Evolutionary conservation across 2,329 filamentous ascomycete genomes (phyloP).

Genomic region (Byssoonygena ceratinophila): DNA sequence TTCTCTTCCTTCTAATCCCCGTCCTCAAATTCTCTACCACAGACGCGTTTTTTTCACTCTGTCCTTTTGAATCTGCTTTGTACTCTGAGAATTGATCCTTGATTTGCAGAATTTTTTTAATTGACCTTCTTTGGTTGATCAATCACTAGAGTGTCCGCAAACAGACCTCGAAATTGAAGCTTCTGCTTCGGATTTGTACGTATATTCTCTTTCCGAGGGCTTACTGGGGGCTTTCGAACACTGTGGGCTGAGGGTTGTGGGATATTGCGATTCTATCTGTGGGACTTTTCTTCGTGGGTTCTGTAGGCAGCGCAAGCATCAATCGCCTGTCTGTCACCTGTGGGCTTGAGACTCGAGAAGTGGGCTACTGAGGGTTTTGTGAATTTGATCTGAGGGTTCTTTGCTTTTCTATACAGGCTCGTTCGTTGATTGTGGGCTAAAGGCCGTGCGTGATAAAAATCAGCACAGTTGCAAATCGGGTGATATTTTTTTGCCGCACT

Average conservation of each 20-base stretch:
- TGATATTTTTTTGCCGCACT: conserved; percentile 7
- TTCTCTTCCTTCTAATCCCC: conserved; percentile 20
- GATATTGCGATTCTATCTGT: conserved; percentile 33
- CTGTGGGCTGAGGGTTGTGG: conserved; percentile 36
- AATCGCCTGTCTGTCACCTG: conserved; percentile 33
- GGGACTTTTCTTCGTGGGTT: conserved; percentile 36
- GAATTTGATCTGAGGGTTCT: conserved; percentile 12
- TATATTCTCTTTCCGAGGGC: conserved; percentile 8
- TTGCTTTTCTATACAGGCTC: conserved; percentile 7
- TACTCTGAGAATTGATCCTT: neutral
- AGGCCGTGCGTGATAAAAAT: conserved; percentile 4
- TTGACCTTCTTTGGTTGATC: neutral
- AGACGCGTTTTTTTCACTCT: neutral
- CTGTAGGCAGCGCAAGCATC: conserved; percentile 33
- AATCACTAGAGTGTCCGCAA: neutral
- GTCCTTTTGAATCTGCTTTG: neutral
- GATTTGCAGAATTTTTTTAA: neutral
- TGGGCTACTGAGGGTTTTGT: conserved; percentile 18
- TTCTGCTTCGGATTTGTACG: conserved; percentile 11
- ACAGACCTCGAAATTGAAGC: neutral
- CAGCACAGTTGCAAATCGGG: conserved; percentile 9
- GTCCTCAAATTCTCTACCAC: conserved; percentile 17
- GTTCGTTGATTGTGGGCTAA: conserved; percentile 20
- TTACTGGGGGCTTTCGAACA: conserved; percentile 29
- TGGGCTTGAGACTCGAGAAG: conserved; percentile 36